Percentiles rank a stretch among this genome's conserved stretches.
Evolutionary conservation across 768 basidiomycete species (phyloP).

Genomic region (Pisolithus tinctorius): DNA sequence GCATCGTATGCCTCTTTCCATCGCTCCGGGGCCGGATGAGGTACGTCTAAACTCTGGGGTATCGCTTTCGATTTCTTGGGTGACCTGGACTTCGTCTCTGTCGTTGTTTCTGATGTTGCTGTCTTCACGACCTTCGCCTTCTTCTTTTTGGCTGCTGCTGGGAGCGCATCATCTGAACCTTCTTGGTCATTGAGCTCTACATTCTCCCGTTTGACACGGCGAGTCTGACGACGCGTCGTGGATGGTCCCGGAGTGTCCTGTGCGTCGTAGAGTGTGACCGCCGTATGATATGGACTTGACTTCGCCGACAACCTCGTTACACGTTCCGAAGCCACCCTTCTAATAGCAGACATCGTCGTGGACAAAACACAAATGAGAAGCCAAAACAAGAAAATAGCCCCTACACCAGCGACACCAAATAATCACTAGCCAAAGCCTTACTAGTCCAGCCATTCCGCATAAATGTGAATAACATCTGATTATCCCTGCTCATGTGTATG

Average conservation of each 20-base stretch:
- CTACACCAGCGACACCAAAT: too few relatives aligned
- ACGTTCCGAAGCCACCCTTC: constrained; percentile 23
- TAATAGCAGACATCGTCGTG: constrained; percentile 15
- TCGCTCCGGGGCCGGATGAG: constrained; percentile 58
- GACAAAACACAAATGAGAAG: too few relatives aligned
- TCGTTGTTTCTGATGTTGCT: not conserved
- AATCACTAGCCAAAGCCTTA: too few relatives aligned
- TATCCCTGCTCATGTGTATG: too few relatives aligned
- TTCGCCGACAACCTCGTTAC: constrained; percentile 30
- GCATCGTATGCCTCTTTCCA: constrained; percentile 68
- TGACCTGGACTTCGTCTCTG: constrained; percentile 15
- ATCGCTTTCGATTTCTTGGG: constrained; percentile 53
- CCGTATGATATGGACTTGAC: constrained; percentile 38
- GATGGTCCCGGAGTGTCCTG: constrained; percentile 15
- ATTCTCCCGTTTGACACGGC: constrained; percentile 22
- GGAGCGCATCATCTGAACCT: not conserved
- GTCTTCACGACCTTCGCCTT: not conserved
- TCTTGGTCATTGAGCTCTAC: not conserved
- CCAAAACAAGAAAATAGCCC: too few relatives aligned
- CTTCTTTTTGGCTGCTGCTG: constrained; percentile 20
- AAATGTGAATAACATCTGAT: too few relatives aligned
- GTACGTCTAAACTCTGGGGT: constrained; percentile 44
- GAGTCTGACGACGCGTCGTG: constrained; percentile 14
- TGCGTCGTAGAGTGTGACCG: constrained; percentile 36
- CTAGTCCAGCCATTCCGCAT: too few relatives aligned